Evolutionary conservation across 164 flowering plant genomes (phyloP).

Genomic region (Magnolia changhungtana): DNA sequence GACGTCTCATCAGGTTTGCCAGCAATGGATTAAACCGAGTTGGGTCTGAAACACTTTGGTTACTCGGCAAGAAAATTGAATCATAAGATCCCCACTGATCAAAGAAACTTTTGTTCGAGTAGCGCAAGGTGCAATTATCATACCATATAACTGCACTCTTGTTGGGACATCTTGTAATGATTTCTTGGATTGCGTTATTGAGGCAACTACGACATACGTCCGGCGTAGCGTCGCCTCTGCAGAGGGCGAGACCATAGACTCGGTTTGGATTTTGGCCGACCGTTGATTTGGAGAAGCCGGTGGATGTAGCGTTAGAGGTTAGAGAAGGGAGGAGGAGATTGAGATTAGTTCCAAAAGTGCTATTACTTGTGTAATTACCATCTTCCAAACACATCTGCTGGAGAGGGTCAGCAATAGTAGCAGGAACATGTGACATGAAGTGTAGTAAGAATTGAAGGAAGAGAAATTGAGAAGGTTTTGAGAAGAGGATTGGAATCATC

Average conservation of each 20-base stretch:
- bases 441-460: neutral
- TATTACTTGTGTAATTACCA: conserved; percentile 10
- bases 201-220: conserved; percentile 17
- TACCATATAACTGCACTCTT: conserved; percentile 17
- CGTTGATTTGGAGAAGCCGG: conserved; percentile 23
- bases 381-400: neutral
- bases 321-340: conserved; percentile 14
- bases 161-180: neutral
- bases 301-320: conserved; percentile 2
- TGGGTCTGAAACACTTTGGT: neutral
- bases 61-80: neutral
- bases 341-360: conserved; percentile 20
- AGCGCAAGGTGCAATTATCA: conserved; percentile 21
- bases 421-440: neutral
- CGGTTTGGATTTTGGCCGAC: conserved; percentile 15
- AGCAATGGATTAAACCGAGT: neutral
- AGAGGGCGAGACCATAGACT: conserved; percentile 19
- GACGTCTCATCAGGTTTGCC: neutral
- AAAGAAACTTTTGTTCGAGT: conserved; percentile 3
- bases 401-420: neutral
- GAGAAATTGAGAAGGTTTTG: neutral
- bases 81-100: neutral
- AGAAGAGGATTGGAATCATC: too few relatives aligned
- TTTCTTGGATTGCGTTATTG: neutral
- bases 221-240: conserved; percentile 18